phyloP scores from a whole-genome alignment of 2,329 filamentous ascomycete species.

The Diaporthe vaccinii region DNA sequence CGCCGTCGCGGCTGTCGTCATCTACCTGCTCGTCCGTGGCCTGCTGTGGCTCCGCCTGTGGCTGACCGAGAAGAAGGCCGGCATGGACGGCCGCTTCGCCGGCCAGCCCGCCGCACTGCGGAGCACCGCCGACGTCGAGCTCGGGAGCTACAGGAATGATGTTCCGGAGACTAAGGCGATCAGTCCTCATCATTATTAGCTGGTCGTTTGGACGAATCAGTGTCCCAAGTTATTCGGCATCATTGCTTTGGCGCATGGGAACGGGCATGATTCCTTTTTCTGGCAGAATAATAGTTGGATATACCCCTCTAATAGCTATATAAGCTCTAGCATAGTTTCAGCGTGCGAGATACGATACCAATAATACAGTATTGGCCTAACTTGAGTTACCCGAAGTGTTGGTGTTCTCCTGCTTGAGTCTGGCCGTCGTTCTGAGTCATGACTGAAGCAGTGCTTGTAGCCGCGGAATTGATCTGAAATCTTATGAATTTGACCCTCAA shows the following conservation, averaged over 20 bases:
- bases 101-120: conserved; percentile 41
- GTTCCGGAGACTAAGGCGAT: background rate
- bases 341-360: background rate
- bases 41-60: conserved; percentile 65
- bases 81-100: conserved; percentile 58
- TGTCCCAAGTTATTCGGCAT: background rate
- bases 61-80: conserved; percentile 62
- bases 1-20: conserved; percentile 62
- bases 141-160: conserved; percentile 24
- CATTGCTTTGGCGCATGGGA: background rate
- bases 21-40: conserved; percentile 66
- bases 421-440: background rate
- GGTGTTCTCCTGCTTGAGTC: background rate
- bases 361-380: background rate
- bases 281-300: conserved; percentile 18
- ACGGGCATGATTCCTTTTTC: background rate
- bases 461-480: background rate
- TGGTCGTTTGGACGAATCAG: background rate
- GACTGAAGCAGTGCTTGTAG: background rate
- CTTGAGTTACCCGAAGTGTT: background rate
- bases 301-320: conserved; percentile 33
- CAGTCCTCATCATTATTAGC: conserved; percentile 31
- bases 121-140: conserved; percentile 36
- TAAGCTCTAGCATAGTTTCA: conserved; percentile 2
- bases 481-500: background rate